A percentile compares a stretch with the other conserved stretches of the same genome.
Conservation (phyloP, 352 stramenopile genomes). For the Globisporangium lucens region DNA sequence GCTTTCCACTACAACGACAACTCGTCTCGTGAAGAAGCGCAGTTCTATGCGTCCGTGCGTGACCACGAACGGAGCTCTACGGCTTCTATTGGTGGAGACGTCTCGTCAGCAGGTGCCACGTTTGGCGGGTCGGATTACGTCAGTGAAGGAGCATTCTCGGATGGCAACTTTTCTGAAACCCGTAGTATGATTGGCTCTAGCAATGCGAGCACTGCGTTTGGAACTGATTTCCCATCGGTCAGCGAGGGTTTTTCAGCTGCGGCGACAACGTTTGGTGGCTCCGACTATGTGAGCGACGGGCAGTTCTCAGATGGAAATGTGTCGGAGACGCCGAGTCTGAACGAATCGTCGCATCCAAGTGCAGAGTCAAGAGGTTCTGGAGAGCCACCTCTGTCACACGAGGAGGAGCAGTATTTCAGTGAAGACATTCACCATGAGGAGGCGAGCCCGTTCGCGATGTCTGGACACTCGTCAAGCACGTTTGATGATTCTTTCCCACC, state of each 20-base stretch:
- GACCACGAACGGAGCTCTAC: conserved; percentile 40
- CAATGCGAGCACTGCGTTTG: conserved; percentile 73
- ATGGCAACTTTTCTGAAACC: conserved; percentile 65
- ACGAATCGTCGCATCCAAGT: conserved; percentile 40
- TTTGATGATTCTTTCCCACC: conserved; percentile 19
- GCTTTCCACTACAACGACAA: conserved; percentile 16
- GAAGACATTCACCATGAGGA: conserved; percentile 22
- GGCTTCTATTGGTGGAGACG: conserved; percentile 47
- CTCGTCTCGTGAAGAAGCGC: conserved; percentile 15
- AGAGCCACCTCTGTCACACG: conserved; percentile 29
- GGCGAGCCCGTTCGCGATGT: conserved; percentile 25
- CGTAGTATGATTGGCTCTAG: conserved; percentile 69
- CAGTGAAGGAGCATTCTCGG: conserved; percentile 62
- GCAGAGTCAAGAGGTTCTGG: conserved; percentile 31
- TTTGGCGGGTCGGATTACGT: conserved; percentile 72
- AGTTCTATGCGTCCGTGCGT: conserved; percentile 19
- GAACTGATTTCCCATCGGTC: conserved; percentile 70
- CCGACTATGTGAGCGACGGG: conserved; percentile 53
- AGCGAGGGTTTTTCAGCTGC: conserved; percentile 67
- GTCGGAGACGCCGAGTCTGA: conserved; percentile 54
- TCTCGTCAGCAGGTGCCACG: conserved; percentile 74
- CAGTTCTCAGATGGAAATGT: conserved; percentile 59
- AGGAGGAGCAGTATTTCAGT: conserved; percentile 28
- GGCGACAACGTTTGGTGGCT: conserved; percentile 56
- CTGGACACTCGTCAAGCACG: conserved; percentile 25